Evolutionary conservation across 306 rosid genomes (phyloP).

Genomic region (Gastrolobium bilobum): DNA sequence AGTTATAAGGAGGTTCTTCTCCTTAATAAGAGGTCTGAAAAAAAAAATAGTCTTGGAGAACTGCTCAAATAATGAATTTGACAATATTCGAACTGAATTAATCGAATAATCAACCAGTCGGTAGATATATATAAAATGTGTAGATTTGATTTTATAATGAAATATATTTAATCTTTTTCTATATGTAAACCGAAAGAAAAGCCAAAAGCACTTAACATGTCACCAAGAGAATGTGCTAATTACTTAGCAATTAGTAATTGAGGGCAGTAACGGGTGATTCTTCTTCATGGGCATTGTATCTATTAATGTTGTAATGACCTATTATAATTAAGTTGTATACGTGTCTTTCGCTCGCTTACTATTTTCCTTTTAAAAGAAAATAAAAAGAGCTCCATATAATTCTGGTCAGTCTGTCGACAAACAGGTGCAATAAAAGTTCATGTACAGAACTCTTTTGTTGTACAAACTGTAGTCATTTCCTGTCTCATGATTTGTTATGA

Average conservation of each 20-base stretch:
- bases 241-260: not conserved
- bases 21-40: too few species aligned
- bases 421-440: slow-evolving; percentile 28
- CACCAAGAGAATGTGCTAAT: too few species aligned
- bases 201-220: too few species aligned
- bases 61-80: too few species aligned
- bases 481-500: slow-evolving; percentile 23
- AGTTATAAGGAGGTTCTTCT: too few species aligned
- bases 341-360: not conserved
- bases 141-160: not conserved
- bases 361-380: slow-evolving; percentile 18
- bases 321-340: not conserved
- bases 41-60: too few species aligned
- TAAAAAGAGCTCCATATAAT: slow-evolving; percentile 21
- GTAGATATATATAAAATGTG: too few species aligned
- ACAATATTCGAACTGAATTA: too few species aligned
- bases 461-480: slow-evolving; percentile 26
- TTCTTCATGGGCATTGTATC: not conserved
- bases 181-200: too few species aligned
- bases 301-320: slow-evolving; percentile 3
- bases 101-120: too few species aligned
- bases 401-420: slow-evolving; percentile 24
- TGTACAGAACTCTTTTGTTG: slow-evolving; percentile 29
- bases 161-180: not conserved
- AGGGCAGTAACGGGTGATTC: not conserved